Percentiles rank a stretch among this genome's conserved stretches.
phyloP scores from a whole-genome alignment of 768 basidiomycete species.

The Boletus vinaceobasis region DNA sequence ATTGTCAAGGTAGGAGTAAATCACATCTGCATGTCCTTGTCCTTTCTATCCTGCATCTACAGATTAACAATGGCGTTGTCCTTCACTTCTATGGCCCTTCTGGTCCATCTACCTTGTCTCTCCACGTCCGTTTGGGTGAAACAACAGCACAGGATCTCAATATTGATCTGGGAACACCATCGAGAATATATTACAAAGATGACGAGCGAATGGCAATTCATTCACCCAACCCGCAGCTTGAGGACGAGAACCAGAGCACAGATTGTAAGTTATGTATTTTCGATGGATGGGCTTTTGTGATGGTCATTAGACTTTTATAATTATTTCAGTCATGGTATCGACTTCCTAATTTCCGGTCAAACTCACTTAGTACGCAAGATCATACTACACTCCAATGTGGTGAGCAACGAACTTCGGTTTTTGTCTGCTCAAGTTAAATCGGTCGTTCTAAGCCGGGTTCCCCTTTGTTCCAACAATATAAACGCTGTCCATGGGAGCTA shows the following conservation, averaged over 20 bases:
- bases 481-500: conserved; percentile 89
- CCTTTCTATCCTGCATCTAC: not conserved
- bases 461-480: conserved; percentile 85
- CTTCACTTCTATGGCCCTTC: conserved; percentile 63
- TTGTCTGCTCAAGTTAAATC: not conserved
- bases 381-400: conserved; percentile 83
- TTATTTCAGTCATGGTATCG: conserved; percentile 88
- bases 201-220: conserved; percentile 88
- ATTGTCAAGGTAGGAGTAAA: conserved; percentile 55
- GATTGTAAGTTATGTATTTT: conserved; percentile 40
- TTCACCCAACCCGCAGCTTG: conserved; percentile 40
- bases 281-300: not conserved
- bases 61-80: conserved; percentile 74
- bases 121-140: conserved; percentile 64
- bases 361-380: conserved; percentile 81
- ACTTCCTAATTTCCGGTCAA: conserved; percentile 74
- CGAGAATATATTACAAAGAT: conserved; percentile 79
- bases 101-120: conserved; percentile 33
- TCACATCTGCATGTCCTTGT: not conserved
- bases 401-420: conserved; percentile 35
- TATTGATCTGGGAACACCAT: conserved; percentile 75
- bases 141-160: conserved; percentile 82
- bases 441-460: conserved; percentile 65
- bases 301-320: conserved; percentile 75
- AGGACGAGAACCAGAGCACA: conserved; percentile 48